Evolutionary conservation across 2,329 filamentous ascomycete species (phyloP).

Genomic region (Diplodia sapinea): DNA sequence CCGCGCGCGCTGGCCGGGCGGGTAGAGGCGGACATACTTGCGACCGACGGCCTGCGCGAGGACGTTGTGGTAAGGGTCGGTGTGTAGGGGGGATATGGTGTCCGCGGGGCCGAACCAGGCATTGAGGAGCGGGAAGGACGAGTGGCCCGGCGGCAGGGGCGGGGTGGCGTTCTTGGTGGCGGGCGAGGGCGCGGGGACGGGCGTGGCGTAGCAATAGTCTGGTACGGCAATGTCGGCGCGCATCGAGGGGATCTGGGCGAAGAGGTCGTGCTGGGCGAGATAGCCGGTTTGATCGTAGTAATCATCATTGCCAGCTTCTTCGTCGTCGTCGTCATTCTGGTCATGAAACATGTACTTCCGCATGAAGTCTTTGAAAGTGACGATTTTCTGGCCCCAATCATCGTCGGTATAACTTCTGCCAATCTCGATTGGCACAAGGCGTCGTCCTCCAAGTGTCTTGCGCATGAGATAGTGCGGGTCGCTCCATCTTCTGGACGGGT

Average conservation of each 20-base stretch:
- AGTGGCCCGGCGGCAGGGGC: conserved; percentile 31
- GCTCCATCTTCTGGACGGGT: conserved; percentile 67
- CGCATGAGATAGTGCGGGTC: conserved; percentile 75
- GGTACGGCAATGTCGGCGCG: conserved; percentile 78
- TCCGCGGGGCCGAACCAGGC: conserved; percentile 90
- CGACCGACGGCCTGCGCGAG: conserved; percentile 85
- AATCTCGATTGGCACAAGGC: conserved; percentile 84
- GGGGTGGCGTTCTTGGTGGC: conserved; percentile 42
- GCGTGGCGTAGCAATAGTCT: conserved; percentile 80
- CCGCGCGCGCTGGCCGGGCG: conserved; percentile 64
- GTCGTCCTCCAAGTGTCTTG: conserved; percentile 74
- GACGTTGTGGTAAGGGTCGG: conserved; percentile 92
- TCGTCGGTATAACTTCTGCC: conserved; percentile 87
- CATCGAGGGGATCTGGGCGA: conserved; percentile 79
- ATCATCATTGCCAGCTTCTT: not conserved
- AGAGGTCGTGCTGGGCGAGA: conserved; percentile 88
- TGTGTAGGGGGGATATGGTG: conserved; percentile 92
- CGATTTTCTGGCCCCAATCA: conserved; percentile 81
- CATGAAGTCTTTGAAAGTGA: conserved; percentile 76
- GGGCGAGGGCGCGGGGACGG: conserved; percentile 54
- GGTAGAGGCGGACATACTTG: conserved; percentile 91
- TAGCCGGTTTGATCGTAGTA: conserved; percentile 62
- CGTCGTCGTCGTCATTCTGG: not conserved
- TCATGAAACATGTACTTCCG: conserved; percentile 60
- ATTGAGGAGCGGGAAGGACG: conserved; percentile 71